A percentile compares a stretch with the other conserved stretches of the same genome.
Evolutionary conservation across 768 basidiomycete species (phyloP).

Genomic region (Tricholoma hemisulphureum): DNA sequence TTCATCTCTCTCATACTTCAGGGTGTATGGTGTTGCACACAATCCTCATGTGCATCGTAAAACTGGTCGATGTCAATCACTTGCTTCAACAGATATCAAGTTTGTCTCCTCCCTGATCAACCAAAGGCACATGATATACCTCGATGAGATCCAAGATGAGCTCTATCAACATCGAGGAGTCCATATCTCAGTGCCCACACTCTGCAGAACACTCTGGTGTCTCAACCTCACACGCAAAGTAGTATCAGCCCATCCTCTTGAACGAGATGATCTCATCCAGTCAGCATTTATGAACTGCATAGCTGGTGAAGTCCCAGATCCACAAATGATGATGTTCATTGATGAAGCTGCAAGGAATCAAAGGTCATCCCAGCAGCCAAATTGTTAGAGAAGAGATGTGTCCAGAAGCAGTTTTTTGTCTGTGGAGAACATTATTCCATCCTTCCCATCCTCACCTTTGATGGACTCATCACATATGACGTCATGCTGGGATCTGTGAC

Average conservation of each 20-base stretch:
- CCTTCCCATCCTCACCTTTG: conserved; percentile 20
- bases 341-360: no score
- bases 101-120: background rate
- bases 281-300: no score
- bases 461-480: background rate
- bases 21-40: background rate
- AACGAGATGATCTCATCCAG: no score
- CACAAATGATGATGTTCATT: no score
- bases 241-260: no score
- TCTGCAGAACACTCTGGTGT: background rate
- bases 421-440: conserved; percentile 17
- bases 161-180: background rate
- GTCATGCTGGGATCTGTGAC: background rate
- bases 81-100: background rate
- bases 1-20: background rate
- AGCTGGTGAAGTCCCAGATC: no score
- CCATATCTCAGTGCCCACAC: background rate
- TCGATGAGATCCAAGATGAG: background rate
- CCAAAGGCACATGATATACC: background rate
- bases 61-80: background rate
- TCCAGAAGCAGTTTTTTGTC: conserved; percentile 9
- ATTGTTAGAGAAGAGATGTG: no score
- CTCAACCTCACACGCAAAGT: conserved; percentile 5
- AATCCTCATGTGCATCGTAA: background rate
- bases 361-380: no score